Percentiles rank a stretch among this genome's conserved stretches.
Conservation (phyloP, 306 rosid species). For the Neltuma alba region DNA sequence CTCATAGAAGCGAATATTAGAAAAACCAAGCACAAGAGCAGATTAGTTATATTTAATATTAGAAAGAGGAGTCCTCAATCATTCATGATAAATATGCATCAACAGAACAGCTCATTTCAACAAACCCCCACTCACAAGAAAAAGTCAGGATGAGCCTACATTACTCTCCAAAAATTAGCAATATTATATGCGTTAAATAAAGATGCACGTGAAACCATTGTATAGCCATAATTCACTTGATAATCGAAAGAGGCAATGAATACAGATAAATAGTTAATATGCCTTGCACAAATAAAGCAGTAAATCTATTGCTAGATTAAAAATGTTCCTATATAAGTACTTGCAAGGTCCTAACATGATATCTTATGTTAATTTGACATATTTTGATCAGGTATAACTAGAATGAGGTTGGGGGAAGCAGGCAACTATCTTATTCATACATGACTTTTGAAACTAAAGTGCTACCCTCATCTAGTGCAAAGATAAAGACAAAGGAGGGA, state of each 20-base stretch:
- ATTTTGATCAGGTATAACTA: too few species aligned
- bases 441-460: too few species aligned
- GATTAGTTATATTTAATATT: conserved; percentile 3
- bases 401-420: too few species aligned
- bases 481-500: too few species aligned
- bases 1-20: conserved; percentile 17
- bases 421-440: too few species aligned
- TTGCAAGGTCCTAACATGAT: background rate
- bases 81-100: conserved; percentile 19
- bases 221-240: background rate
- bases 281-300: background rate
- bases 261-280: background rate
- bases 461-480: too few species aligned
- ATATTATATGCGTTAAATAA: background rate
- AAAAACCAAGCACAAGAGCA: conserved; percentile 21
- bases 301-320: background rate
- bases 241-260: background rate
- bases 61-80: conserved; percentile 23
- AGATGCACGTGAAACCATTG: background rate
- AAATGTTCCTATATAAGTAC: too few species aligned
- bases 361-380: too few species aligned
- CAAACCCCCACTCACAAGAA: background rate
- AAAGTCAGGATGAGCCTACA: background rate
- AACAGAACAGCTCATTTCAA: background rate
- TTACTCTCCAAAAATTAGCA: conserved; percentile 8